Conservation (phyloP, 2,329 filamentous ascomycete species). For the Penicillium olsonii region DNA sequence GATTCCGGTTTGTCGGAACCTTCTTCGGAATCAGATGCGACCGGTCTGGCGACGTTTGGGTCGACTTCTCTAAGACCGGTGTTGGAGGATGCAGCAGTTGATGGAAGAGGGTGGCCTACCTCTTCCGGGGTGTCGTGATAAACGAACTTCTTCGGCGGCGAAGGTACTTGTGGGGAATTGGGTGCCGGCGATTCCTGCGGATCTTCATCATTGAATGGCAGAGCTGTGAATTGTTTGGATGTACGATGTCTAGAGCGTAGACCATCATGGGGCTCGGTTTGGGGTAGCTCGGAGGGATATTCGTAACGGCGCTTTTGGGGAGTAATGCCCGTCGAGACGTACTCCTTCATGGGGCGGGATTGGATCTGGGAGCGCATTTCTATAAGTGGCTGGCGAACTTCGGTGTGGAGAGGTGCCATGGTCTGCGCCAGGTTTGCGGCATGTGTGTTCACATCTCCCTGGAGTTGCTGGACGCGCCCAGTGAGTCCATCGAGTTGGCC, state of each 20-base stretch:
- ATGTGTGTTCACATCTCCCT: slow-evolving; percentile 65
- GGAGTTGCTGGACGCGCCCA: slow-evolving; percentile 68
- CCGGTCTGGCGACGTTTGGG: slow-evolving; percentile 46
- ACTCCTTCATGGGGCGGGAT: slow-evolving; percentile 70
- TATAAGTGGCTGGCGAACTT: slow-evolving; percentile 68
- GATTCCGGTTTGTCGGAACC: slow-evolving; percentile 16
- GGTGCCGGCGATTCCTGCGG: slow-evolving; percentile 17
- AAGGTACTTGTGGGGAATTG: slow-evolving; percentile 31
- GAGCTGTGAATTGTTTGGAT: slow-evolving; percentile 35
- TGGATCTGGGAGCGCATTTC: slow-evolving; percentile 71
- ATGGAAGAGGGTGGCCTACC: slow-evolving; percentile 35
- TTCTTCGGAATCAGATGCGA: slow-evolving; percentile 23
- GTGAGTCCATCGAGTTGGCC: slow-evolving; percentile 70
- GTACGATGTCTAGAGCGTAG: slow-evolving; percentile 56
- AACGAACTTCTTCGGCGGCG: slow-evolving; percentile 54
- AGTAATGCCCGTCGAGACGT: slow-evolving; percentile 80
- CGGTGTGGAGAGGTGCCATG: slow-evolving; percentile 60
- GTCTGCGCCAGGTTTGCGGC: slow-evolving; percentile 60
- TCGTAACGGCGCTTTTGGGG: slow-evolving; percentile 78
- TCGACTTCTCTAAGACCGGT: slow-evolving; percentile 55
- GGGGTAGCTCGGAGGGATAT: slow-evolving; percentile 77
- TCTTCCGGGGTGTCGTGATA: slow-evolving; percentile 52
- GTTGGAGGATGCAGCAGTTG: slow-evolving; percentile 37
- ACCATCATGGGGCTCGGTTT: slow-evolving; percentile 65
- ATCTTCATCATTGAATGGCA: slow-evolving; percentile 35